These are phyloP conservation scores for Magnusiomyces ingens DNA, from an alignment of 1,139 yeast species.

Conservation along the genomic window DNA sequence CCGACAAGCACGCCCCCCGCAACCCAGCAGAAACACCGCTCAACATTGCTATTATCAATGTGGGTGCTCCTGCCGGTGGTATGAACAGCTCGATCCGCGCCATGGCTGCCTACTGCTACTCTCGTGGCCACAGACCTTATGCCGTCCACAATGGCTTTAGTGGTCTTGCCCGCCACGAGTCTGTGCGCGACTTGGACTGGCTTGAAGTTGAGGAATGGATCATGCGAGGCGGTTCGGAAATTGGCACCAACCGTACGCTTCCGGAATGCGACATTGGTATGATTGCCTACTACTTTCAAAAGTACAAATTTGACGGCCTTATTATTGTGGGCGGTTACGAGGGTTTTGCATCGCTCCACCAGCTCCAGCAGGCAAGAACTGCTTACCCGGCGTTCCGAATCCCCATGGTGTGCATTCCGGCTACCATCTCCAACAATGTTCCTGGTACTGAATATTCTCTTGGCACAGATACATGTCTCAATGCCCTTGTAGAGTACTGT, in stretches of 20 bases:
- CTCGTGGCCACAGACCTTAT: conserved; percentile 80
- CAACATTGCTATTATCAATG: conserved; percentile 74
- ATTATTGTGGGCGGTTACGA: conserved; percentile 94
- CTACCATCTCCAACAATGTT: conserved; percentile 94
- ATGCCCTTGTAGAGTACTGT: conserved; percentile 83
- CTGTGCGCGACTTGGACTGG: conserved; percentile 72
- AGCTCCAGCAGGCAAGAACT: conserved; percentile 63
- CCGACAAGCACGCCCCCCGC: conserved; percentile 53
- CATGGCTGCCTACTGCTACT: conserved; percentile 82
- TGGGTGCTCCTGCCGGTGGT: conserved; percentile 98
- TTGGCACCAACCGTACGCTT: conserved; percentile 86
- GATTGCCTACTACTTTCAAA: conserved; percentile 85
- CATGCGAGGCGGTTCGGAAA: conserved; percentile 85
- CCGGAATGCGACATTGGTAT: conserved; percentile 80
- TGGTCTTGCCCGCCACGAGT: conserved; percentile 80
- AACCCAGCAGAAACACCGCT: conserved; percentile 40
- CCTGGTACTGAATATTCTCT: conserved; percentile 95
- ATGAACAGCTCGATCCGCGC: conserved; percentile 91
- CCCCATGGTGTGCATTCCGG: conserved; percentile 90
- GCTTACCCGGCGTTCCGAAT: conserved; percentile 85
- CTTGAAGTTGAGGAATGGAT: conserved; percentile 86
- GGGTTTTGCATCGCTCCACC: conserved; percentile 77
- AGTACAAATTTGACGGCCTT: conserved; percentile 74
- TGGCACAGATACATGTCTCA: conserved; percentile 91
- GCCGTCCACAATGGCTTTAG: conserved; percentile 89